phyloP scores from a whole-genome alignment of 805 yeast species.

The Candida nonsorbophila region DNA sequence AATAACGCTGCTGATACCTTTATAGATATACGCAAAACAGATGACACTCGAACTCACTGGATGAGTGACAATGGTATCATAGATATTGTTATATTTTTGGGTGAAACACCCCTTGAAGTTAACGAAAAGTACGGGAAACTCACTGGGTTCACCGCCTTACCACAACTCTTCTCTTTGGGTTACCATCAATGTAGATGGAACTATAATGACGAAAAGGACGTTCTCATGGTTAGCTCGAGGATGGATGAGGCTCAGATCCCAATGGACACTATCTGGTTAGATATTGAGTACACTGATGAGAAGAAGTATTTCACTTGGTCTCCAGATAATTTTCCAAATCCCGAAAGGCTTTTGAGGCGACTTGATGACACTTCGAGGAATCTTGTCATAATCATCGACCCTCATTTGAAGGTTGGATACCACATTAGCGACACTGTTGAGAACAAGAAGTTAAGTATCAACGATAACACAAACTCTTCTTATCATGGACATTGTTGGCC shows the following conservation, averaged over 20 bases:
- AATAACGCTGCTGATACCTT: constrained; percentile 89
- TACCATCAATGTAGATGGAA: constrained; percentile 99
- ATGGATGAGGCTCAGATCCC: constrained; percentile 78
- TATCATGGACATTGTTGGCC: constrained; percentile 97
- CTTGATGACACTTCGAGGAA: constrained; percentile 73
- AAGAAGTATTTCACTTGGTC: constrained; percentile 94
- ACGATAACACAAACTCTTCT: constrained; percentile 39
- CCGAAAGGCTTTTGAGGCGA: constrained; percentile 57
- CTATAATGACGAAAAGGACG: constrained; percentile 84
- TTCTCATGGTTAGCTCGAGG: constrained; percentile 58
- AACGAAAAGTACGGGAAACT: constrained; percentile 57
- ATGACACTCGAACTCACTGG: constrained; percentile 68
- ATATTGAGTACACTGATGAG: constrained; percentile 82
- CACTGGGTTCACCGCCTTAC: constrained; percentile 71
- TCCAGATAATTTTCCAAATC: constrained; percentile 65
- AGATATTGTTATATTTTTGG: constrained; percentile 69
- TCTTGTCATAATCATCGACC: constrained; percentile 82
- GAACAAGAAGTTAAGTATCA: constrained; percentile 40
- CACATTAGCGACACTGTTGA: constrained; percentile 51
- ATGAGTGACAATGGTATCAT: constrained; percentile 85
- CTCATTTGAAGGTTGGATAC: constrained; percentile 78
- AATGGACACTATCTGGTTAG: constrained; percentile 91
- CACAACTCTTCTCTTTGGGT: constrained; percentile 75
- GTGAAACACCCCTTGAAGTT: constrained; percentile 50
- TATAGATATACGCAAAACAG: constrained; percentile 56